phyloP scores from a whole-genome alignment of 192 early-diverging fungal species.

The Mortierella antarctica region DNA sequence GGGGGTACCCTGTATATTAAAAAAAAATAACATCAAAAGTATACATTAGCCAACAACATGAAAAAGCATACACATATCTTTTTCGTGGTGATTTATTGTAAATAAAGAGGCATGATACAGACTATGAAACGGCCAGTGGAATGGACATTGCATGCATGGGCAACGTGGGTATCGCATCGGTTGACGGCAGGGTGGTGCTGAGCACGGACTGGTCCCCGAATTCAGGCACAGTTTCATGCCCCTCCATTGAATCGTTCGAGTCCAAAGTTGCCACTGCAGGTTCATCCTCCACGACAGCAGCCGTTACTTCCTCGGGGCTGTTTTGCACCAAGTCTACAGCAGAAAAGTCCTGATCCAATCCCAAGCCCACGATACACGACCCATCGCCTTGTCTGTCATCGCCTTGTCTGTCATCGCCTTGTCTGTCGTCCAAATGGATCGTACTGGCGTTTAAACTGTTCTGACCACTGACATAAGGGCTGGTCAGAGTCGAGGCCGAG shows the following conservation, averaged over 20 bases:
- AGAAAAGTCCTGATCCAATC: neutral
- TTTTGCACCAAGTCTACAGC: neutral
- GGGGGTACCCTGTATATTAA: neutral
- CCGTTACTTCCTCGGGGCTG: neutral
- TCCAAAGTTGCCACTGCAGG: neutral
- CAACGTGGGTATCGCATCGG: neutral
- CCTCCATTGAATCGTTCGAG: too few species aligned
- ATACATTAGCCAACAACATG: neutral
- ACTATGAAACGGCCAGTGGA: constrained; percentile 10
- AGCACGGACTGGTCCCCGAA: neutral
- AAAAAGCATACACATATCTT: neutral
- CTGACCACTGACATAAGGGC: neutral
- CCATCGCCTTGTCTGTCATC: too few species aligned
- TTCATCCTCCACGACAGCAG: neutral
- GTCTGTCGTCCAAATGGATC: neutral
- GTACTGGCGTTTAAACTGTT: neutral
- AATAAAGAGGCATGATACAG: neutral
- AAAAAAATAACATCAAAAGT: neutral
- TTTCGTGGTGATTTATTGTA: neutral
- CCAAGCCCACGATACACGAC: neutral
- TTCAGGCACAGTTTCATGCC: neutral
- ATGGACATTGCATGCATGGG: constrained; percentile 1
- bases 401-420: too few species aligned
- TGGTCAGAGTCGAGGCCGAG: neutral
- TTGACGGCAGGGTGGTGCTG: neutral